phyloP scores from a whole-genome alignment of 1,139 yeast species.

The Insectozyma bohioensis region DNA sequence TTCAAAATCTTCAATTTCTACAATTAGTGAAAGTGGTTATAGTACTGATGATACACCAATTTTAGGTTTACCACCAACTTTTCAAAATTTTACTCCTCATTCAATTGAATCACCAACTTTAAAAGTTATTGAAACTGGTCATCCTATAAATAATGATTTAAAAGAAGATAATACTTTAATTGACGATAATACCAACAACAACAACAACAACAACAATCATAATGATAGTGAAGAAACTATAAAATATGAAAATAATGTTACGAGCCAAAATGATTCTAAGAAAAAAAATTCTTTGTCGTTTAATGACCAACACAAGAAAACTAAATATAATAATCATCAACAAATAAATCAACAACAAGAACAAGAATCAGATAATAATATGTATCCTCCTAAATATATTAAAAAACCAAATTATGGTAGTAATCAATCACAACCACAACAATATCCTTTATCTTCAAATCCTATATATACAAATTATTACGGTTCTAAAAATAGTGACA shows the following conservation, averaged over 20 bases:
- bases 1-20: slow-evolving; percentile 17
- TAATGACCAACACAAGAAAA: slow-evolving; percentile 2
- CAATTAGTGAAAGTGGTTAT: slow-evolving; percentile 20
- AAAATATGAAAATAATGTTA: no score
- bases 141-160: background rate
- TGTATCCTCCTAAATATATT: no score
- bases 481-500: no score
- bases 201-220: background rate
- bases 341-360: background rate
- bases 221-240: slow-evolving; percentile 3
- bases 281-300: slow-evolving; percentile 2
- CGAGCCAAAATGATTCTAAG: background rate
- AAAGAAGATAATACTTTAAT: slow-evolving; percentile 8
- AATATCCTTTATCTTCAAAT: no score
- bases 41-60: slow-evolving; percentile 26
- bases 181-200: slow-evolving; percentile 6
- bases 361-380: background rate
- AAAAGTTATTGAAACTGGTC: slow-evolving; percentile 13
- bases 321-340: slow-evolving; percentile 1
- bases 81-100: slow-evolving; percentile 20
- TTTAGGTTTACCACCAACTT: slow-evolving; percentile 26
- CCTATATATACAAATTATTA: no score
- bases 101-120: slow-evolving; percentile 15
- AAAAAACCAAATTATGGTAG: no score
- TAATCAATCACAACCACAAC: no score